These are phyloP conservation scores for Harrya chromipes DNA, from an alignment of 768 basidiomycete species.

Conservation along the genomic window DNA sequence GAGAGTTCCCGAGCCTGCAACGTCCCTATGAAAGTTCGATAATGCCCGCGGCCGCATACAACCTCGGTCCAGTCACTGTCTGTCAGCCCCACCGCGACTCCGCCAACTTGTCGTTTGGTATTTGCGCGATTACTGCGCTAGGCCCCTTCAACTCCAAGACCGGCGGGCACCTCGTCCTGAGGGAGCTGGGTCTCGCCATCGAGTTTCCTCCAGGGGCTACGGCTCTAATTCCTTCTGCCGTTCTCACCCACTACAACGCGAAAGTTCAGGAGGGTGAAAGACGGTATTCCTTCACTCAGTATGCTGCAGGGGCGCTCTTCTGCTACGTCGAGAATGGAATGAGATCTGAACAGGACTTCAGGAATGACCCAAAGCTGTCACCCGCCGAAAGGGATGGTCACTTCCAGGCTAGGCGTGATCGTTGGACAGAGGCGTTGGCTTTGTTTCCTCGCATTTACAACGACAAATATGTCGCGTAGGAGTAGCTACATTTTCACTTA, in stretches of 20 bases:
- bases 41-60: neutral
- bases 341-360: neutral
- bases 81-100: conserved; percentile 2
- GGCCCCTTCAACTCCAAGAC: neutral
- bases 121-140: conserved; percentile 1
- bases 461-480: no score
- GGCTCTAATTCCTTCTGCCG: neutral
- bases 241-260: conserved; percentile 1
- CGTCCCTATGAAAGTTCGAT: neutral
- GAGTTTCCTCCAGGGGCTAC: conserved; percentile 4
- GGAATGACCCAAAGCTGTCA: no score
- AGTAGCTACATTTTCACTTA: no score
- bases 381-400: no score
- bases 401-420: no score
- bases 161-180: neutral
- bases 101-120: conserved; percentile 1
- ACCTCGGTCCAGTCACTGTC: neutral
- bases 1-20: rapidly evolving
- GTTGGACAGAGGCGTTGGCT: no score
- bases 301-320: neutral
- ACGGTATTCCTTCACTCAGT: conserved; percentile 8
- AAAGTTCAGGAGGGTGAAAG: neutral
- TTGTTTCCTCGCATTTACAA: no score
- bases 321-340: conserved; percentile 8
- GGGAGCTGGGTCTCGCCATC: neutral